phyloP scores from a whole-genome alignment of 176 grass and related monocot genomes.

The Triticum turgidum region DNA sequence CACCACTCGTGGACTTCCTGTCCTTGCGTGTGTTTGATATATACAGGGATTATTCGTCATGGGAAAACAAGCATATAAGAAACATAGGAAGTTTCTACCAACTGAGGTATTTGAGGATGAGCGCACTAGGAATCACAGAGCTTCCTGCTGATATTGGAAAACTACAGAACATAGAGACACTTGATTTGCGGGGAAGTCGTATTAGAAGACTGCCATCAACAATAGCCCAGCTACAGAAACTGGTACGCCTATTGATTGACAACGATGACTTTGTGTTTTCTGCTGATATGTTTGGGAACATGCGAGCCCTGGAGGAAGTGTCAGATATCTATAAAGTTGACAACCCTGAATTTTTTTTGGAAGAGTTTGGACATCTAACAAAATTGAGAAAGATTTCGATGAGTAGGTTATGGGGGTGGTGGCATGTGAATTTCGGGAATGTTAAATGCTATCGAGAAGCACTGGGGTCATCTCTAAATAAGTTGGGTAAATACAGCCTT shows the following conservation, averaged over 20 bases:
- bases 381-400: background rate
- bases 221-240: background rate
- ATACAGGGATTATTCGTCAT: too few species aligned
- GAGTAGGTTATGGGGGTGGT: accelerated
- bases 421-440: too few species aligned
- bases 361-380: background rate
- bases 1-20: too few species aligned
- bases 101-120: background rate
- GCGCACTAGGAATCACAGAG: background rate
- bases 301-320: too few species aligned
- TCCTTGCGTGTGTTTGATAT: too few species aligned
- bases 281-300: too few species aligned
- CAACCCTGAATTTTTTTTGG: background rate
- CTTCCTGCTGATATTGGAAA: background rate
- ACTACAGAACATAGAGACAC: background rate
- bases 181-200: background rate
- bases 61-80: too few species aligned
- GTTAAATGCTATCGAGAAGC: too few species aligned
- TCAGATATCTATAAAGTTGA: background rate
- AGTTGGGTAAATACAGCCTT: background rate
- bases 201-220: background rate
- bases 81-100: background rate
- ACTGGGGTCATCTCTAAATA: background rate
- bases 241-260: background rate
- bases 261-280: background rate